phyloP scores from a whole-genome alignment of 2,329 filamentous ascomycete species.

The Fonsecaea erecta region DNA sequence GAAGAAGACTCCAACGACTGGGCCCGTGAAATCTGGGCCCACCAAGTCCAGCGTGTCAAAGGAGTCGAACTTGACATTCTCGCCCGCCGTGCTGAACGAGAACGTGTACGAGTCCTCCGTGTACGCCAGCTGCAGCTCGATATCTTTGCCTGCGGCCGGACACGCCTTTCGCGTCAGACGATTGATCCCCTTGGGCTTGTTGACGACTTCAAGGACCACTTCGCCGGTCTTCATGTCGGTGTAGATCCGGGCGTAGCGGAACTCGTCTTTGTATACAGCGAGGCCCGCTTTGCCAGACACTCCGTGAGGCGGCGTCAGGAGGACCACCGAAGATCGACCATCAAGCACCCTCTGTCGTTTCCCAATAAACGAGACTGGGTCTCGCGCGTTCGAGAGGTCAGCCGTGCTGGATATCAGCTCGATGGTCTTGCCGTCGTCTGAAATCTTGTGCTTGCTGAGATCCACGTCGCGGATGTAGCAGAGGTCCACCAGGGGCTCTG shows the following conservation, averaged over 20 bases:
- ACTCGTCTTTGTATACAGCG: conserved; percentile 29
- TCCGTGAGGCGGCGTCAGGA: background rate
- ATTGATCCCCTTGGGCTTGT: conserved; percentile 33
- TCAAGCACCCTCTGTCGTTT: conserved; percentile 38
- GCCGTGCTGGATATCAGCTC: conserved; percentile 29
- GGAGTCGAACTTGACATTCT: conserved; percentile 18
- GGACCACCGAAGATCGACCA: conserved; percentile 14
- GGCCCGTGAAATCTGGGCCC: conserved; percentile 43
- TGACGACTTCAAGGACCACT: conserved; percentile 33
- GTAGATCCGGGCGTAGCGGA: conserved; percentile 36
- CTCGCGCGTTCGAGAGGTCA: conserved; percentile 33
- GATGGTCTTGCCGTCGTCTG: conserved; percentile 22
- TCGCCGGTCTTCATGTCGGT: conserved; percentile 23
- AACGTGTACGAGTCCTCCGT: conserved; percentile 17
- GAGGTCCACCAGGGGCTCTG: conserved; percentile 30
- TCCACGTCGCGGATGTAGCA: conserved; percentile 40
- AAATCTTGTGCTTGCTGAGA: conserved; percentile 34
- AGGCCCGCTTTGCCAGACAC: conserved; percentile 6
- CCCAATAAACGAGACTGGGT: conserved; percentile 38
- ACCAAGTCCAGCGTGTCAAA: conserved; percentile 42
- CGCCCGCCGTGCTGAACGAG: conserved; percentile 8
- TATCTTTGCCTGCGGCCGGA: background rate
- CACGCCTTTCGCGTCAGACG: background rate
- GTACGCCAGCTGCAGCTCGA: conserved; percentile 19
- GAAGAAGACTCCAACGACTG: conserved; percentile 41